A percentile compares a stretch with the other conserved stretches of the same genome.
phyloP scores from a whole-genome alignment of 108 stramenopile species.

The Heterococcus sp. region DNA sequence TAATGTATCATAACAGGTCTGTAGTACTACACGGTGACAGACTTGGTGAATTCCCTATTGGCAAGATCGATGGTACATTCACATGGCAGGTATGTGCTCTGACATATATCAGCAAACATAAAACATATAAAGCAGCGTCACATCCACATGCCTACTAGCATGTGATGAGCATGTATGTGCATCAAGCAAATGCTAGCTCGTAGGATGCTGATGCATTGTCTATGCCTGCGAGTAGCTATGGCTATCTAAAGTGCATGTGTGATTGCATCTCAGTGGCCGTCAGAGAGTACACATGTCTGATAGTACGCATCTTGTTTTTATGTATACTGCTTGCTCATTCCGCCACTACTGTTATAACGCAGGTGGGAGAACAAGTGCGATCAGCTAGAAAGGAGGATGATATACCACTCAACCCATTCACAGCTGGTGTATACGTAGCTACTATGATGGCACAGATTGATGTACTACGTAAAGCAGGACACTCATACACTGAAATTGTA shows the following conservation, averaged over 20 bases:
- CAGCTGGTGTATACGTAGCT: slow-evolving; percentile 95
- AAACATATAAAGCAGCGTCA: not conserved
- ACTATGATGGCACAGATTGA: slow-evolving; percentile 99
- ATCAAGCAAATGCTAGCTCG: too few species aligned
- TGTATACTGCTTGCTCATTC: not conserved
- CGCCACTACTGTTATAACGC: not conserved
- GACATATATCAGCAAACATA: not conserved
- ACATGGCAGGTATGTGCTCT: slow-evolving; percentile 69
- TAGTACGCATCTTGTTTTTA: not conserved
- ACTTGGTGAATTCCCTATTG: slow-evolving; percentile 82
- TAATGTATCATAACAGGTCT: slow-evolving; percentile 59
- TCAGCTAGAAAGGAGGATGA: slow-evolving; percentile 86
- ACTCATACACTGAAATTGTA: slow-evolving; percentile 97
- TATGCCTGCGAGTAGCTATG: too few species aligned
- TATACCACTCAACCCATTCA: slow-evolving; percentile 96
- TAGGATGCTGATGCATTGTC: too few species aligned
- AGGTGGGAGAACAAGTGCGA: slow-evolving; percentile 90
- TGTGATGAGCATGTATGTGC: too few species aligned
- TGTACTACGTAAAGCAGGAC: slow-evolving; percentile 88
- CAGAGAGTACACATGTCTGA: not conserved
- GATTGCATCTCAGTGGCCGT: too few species aligned
- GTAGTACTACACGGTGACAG: slow-evolving; percentile 95
- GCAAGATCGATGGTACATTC: slow-evolving; percentile 96
- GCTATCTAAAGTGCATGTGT: too few species aligned
- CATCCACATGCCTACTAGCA: not conserved